A percentile compares a stretch with the other conserved stretches of the same genome.
Conservation (phyloP, 75 land plant species). For the Cupressus sempervirens region DNA sequence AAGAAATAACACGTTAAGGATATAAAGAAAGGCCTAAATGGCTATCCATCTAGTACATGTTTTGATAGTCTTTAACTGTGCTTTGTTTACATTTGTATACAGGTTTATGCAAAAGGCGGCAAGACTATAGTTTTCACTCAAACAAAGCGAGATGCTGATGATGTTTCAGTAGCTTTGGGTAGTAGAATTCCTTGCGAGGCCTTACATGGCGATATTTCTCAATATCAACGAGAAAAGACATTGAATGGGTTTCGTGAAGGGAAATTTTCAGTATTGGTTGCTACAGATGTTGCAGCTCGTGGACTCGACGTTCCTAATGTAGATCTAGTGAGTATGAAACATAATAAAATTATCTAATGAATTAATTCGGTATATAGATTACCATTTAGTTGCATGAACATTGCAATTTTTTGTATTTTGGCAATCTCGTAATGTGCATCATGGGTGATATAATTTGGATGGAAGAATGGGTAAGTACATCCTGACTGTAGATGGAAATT, state of each 20-base stretch:
- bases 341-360: neutral
- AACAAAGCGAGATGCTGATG: conserved; percentile 93
- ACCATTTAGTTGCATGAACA: neutral
- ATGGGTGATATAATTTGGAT: neutral
- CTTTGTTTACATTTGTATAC: conserved; percentile 13
- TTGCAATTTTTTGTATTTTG: neutral
- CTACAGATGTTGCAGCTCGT: conserved; percentile 94
- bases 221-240: conserved; percentile 82
- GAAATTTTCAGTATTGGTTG: conserved; percentile 82
- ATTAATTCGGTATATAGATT: neutral
- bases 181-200: conserved; percentile 72
- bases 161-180: conserved; percentile 65
- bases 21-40: neutral
- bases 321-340: conserved; percentile 56
- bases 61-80: neutral
- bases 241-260: conserved; percentile 81
- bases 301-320: conserved; percentile 92
- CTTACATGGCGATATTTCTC: conserved; percentile 91
- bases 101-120: conserved; percentile 95
- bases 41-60: neutral
- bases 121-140: conserved; percentile 89
- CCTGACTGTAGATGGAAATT: neutral
- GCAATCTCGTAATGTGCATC: neutral
- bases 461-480: neutral
- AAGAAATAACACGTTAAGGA: neutral